Evolutionary conservation across 2,329 filamentous ascomycete species (phyloP).

Genomic region (Paracamarosporium sp.): DNA sequence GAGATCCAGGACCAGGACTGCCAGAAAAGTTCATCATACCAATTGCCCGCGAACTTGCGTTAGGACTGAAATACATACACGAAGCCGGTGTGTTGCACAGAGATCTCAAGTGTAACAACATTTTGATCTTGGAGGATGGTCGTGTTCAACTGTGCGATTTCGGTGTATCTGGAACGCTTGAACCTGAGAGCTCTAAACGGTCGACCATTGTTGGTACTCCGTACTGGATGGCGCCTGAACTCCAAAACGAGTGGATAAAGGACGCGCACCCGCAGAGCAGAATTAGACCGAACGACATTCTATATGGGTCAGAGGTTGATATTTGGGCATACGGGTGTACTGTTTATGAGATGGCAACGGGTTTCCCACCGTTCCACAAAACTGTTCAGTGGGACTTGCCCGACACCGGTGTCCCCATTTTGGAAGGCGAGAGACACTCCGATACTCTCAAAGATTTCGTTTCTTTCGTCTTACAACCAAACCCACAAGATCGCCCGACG

Average conservation of each 20-base stretch:
- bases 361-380: slow-evolving; percentile 71
- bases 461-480: slow-evolving; percentile 74
- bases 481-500: slow-evolving; percentile 71
- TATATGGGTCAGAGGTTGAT: slow-evolving; percentile 64
- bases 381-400: slow-evolving; percentile 42
- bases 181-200: slow-evolving; percentile 77
- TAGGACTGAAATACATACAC: slow-evolving; percentile 67
- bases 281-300: slow-evolving; percentile 57
- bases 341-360: slow-evolving; percentile 81
- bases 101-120: slow-evolving; percentile 74
- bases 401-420: slow-evolving; percentile 64
- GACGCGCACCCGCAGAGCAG: slow-evolving; percentile 64
- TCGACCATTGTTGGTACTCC: slow-evolving; percentile 83
- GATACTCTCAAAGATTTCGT: slow-evolving; percentile 72
- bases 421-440: slow-evolving; percentile 76
- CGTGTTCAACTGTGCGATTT: slow-evolving; percentile 84
- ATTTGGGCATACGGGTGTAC: slow-evolving; percentile 88
- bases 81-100: slow-evolving; percentile 71
- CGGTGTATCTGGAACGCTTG: slow-evolving; percentile 79
- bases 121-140: slow-evolving; percentile 78
- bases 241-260: slow-evolving; percentile 59
- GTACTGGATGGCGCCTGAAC: slow-evolving; percentile 86
- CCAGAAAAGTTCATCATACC: slow-evolving; percentile 69
- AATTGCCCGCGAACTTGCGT: slow-evolving; percentile 68
- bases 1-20: slow-evolving; percentile 46